Evolutionary conservation across 139 green algal genomes (phyloP), one percentile per base, ranked within the genome.

Genomic region (Tetraselmis chui): DNA sequence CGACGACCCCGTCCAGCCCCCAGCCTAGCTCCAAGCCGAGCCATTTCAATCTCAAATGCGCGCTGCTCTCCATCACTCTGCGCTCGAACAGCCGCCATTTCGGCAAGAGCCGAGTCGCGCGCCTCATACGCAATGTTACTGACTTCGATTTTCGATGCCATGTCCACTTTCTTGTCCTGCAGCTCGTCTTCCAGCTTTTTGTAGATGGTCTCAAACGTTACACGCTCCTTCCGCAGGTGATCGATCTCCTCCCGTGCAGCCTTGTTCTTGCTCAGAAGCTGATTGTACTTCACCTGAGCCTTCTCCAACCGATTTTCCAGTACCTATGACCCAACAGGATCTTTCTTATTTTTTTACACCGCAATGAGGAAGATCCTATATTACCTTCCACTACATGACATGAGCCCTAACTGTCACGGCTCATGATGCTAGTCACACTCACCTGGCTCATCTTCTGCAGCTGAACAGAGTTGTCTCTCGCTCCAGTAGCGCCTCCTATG

Each of bases 151-250:
- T 88, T 45, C 45, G 74, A 83, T 24, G 79, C 85, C 59, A 85
- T 87, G 81, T 91, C 83, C 2, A 26, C 30, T 75, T 87, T 88
- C 32, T 82, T 84, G 24, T 85, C 84, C 26, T 82, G 2, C 29
- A 91, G 83, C 85, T 89, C 85, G 29, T 80, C 27, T 76, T 89
- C 83, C 24, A 91, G 76, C 83, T 89, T 89, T 27, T 82, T 83
- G 79, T 89, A 86, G 1, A 82, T 80, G 26, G 67, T n/a, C 23
- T 88, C 83, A 82, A 89, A 91, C 24, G 75, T 83, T 27, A 83
- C 27, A 24, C 83, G 75, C 75, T 89, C 85, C 32, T 81, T 77
- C 28, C 85, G 79, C 79, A 90, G 80, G 76, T 83, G 76, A 75
- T 89, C 85, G 31, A 90, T 90, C 31, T 87, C 28, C 26, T 83